Conservation (phyloP, 1,139 yeast genomes). For the Taiozyma onychis region DNA sequence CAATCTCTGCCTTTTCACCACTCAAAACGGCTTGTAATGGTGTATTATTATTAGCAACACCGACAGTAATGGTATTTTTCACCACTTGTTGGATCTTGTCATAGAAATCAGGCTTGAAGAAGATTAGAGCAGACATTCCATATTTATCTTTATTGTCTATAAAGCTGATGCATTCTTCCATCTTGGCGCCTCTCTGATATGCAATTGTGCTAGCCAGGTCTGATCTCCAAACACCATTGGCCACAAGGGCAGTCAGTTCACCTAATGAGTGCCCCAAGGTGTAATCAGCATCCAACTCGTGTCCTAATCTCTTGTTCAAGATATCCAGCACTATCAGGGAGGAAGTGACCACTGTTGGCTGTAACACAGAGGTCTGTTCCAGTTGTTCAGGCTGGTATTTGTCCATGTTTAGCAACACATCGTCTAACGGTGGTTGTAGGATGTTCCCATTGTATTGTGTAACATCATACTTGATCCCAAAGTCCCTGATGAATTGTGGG, state of each 20-base stretch:
- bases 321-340: slow-evolving; percentile 31
- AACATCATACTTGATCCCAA: neutral
- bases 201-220: slow-evolving; percentile 31
- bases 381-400: neutral
- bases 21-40: slow-evolving; percentile 35
- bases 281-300: slow-evolving; percentile 25
- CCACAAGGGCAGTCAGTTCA: slow-evolving; percentile 43
- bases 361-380: slow-evolving; percentile 37
- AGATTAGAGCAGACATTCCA: slow-evolving; percentile 37
- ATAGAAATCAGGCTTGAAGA: slow-evolving; percentile 24
- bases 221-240: slow-evolving; percentile 34
- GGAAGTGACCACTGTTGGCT: slow-evolving; percentile 42
- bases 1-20: slow-evolving; percentile 27
- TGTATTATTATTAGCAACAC: slow-evolving; percentile 38
- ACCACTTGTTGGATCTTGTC: slow-evolving; percentile 17
- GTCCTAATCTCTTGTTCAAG: slow-evolving; percentile 20
- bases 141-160: slow-evolving; percentile 20
- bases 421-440: neutral
- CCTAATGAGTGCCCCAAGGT: slow-evolving; percentile 57
- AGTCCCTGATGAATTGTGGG: slow-evolving; percentile 1
- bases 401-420: neutral
- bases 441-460: neutral
- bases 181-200: slow-evolving; percentile 35
- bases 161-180: slow-evolving; percentile 29
- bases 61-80: slow-evolving; percentile 12